Evolutionary conservation across 177 flowering plant genomes (phyloP).

Genomic region (Vitis hybrid): DNA sequence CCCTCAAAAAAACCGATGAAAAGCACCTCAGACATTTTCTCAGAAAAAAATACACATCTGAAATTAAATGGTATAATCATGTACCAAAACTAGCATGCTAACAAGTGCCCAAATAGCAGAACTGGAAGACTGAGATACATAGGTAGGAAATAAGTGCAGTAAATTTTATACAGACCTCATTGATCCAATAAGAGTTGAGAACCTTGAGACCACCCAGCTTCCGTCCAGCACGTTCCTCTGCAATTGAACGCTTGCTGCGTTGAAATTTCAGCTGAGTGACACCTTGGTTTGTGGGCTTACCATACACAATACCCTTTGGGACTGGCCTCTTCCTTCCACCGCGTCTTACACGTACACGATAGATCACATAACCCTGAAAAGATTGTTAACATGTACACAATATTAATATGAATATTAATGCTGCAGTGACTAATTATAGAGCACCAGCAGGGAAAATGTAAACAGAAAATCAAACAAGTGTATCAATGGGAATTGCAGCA

Average conservation of each 20-base stretch:
- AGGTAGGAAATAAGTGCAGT: no score
- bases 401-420: background rate
- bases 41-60: no score
- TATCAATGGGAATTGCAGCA: no score
- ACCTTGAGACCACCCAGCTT: slow-evolving; percentile 47
- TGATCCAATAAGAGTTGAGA: slow-evolving; percentile 42
- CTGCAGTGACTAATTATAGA: no score
- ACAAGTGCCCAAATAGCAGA: no score
- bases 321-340: slow-evolving; percentile 50
- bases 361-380: slow-evolving; percentile 38
- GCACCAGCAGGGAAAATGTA: no score
- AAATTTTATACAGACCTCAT: slow-evolving; percentile 24
- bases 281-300: slow-evolving; percentile 51
- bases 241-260: slow-evolving; percentile 47
- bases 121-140: no score
- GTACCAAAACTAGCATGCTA: no score
- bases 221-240: slow-evolving; percentile 45
- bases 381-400: slow-evolving; percentile 24
- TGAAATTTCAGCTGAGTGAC: slow-evolving; percentile 48
- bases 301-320: slow-evolving; percentile 47
- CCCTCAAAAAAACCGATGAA: no score
- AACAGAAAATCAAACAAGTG: no score
- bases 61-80: no score
- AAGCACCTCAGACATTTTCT: no score
- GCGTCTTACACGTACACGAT: slow-evolving; percentile 39